phyloP scores from a whole-genome alignment of 192 early-diverging fungal species.

The Geranomyces michiganensis region DNA sequence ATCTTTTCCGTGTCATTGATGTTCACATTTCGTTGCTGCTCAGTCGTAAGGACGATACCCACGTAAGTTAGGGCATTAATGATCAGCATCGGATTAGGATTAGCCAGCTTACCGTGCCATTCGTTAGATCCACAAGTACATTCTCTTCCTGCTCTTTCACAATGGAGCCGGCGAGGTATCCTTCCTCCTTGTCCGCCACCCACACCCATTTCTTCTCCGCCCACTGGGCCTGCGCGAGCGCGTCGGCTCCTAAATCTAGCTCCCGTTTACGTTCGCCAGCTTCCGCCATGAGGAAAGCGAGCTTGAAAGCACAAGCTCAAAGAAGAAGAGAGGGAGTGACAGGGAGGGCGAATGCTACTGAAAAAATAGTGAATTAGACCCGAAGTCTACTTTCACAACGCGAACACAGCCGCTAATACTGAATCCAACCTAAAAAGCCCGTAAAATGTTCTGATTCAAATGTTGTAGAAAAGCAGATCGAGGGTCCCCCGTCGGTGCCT shows the following conservation, averaged over 20 bases:
- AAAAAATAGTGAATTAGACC: too few relatives aligned
- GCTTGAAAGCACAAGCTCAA: too few relatives aligned
- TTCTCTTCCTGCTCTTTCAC: constrained; percentile 70
- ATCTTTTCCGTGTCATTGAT: constrained; percentile 89
- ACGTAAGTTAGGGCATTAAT: neutral
- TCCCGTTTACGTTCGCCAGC: neutral
- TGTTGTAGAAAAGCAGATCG: too few relatives aligned
- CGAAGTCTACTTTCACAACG: too few relatives aligned
- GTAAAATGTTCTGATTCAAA: too few relatives aligned
- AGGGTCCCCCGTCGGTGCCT: too few relatives aligned
- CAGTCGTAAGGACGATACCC: too few relatives aligned
- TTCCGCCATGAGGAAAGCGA: neutral
- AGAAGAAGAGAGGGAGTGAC: too few relatives aligned
- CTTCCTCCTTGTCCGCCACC: constrained; percentile 90
- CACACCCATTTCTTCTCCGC: constrained; percentile 98
- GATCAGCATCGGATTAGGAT: neutral
- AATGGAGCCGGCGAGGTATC: constrained; percentile 85
- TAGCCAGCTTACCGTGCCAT: constrained; percentile 64
- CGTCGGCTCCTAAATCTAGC: constrained; percentile 18
- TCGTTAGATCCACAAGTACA: constrained; percentile 75
- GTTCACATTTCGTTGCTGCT: constrained; percentile 69
- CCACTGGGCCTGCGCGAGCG: constrained; percentile 29
- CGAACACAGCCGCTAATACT: too few relatives aligned
- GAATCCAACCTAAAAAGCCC: too few relatives aligned
- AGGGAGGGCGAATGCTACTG: too few relatives aligned